These are phyloP conservation scores for Eucalyptus sideroxylon DNA, from an alignment of 345 rosid genomes.

Conservation along the genomic window DNA sequence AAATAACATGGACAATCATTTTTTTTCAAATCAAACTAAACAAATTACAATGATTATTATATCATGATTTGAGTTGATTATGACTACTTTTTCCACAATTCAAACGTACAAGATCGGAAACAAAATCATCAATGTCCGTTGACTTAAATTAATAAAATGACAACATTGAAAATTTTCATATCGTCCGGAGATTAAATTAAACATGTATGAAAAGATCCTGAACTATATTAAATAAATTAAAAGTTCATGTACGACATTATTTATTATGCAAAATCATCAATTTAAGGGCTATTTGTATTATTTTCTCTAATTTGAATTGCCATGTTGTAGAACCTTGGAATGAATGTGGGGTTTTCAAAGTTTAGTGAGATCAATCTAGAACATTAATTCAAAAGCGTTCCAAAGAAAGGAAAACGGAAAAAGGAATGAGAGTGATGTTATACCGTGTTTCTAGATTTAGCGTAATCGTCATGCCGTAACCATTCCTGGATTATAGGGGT, in stretches of 20 bases:
- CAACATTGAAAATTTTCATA: not conserved
- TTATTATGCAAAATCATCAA: not conserved
- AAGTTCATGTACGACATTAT: not conserved
- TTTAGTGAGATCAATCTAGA: not conserved
- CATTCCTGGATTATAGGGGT: not conserved
- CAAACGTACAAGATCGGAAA: not conserved
- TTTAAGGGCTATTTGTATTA: not conserved
- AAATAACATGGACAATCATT: not conserved
- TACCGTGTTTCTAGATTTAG: not conserved
- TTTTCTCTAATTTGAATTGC: not conserved
- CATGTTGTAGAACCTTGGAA: not conserved
- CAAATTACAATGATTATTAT: not conserved
- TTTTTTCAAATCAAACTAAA: not conserved
- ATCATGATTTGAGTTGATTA: not conserved
- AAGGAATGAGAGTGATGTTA: not conserved
- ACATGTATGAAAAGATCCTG: not conserved
- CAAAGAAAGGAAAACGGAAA: not conserved
- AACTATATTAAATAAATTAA: not conserved
- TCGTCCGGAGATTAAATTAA: not conserved
- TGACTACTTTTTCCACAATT: not conserved
- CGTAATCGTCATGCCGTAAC: not conserved
- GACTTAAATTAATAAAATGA: not conserved
- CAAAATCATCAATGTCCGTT: fast-evolving
- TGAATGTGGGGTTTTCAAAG: not conserved
- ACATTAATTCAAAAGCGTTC: not conserved